Percentiles rank a stretch among this genome's conserved stretches.
These are phyloP conservation scores for Dryas alaskensis DNA, from an alignment of 306 rosid species.

Conservation along the genomic window DNA sequence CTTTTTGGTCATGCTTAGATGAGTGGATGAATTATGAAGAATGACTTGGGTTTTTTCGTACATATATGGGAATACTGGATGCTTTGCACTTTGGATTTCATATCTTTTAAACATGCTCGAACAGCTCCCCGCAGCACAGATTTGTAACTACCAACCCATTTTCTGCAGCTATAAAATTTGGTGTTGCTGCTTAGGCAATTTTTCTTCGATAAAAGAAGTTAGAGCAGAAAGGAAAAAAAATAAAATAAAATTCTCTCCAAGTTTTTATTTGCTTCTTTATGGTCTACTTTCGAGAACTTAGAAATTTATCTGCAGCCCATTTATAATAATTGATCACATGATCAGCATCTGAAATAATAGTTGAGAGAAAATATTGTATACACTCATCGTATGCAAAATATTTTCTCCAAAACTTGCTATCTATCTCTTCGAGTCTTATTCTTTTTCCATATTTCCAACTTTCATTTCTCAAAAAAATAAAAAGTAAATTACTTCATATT, in stretches of 20 bases:
- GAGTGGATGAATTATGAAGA: slow-evolving; percentile 21
- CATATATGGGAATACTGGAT: background rate
- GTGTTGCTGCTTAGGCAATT: too few species aligned
- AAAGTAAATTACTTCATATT: background rate
- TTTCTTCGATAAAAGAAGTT: too few species aligned
- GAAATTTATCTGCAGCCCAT: too few species aligned
- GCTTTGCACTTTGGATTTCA: background rate
- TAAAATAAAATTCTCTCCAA: too few species aligned
- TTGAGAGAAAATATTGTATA: too few species aligned
- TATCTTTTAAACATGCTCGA: background rate
- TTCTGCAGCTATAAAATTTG: too few species aligned
- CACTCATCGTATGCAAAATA: too few species aligned
- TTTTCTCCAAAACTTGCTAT: too few species aligned
- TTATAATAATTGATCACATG: too few species aligned
- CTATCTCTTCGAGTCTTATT: background rate
- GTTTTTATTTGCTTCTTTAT: background rate
- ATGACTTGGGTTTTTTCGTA: background rate
- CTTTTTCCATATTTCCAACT: background rate
- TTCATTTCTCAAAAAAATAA: background rate
- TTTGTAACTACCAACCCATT: background rate
- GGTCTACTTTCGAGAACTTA: too few species aligned
- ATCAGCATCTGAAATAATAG: too few species aligned
- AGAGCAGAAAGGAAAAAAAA: too few species aligned
- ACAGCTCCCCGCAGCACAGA: background rate
- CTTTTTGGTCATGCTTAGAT: slow-evolving; percentile 18